These are phyloP conservation scores for Nigrospora osmanthi DNA, from an alignment of 2,329 filamentous ascomycete species.

Conservation along the genomic window DNA sequence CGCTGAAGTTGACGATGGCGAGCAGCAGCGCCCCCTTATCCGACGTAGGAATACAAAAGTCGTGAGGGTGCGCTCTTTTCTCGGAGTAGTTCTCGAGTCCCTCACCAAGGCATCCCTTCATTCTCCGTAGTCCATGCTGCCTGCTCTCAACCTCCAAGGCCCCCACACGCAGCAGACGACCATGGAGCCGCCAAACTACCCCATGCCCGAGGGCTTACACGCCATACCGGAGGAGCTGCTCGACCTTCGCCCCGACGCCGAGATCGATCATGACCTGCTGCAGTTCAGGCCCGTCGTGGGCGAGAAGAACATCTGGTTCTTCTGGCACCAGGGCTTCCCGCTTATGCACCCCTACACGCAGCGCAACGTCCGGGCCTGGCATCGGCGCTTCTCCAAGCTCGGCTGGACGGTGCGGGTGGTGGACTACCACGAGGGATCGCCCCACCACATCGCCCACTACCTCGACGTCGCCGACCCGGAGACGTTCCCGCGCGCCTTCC, in stretches of 20 bases:
- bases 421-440: conserved; percentile 33
- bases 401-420: conserved; percentile 48
- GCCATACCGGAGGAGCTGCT: conserved; percentile 28
- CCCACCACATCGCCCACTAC: conserved; percentile 39
- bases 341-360: conserved; percentile 42
- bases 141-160: background rate
- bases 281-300: conserved; percentile 27
- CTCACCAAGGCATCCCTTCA: background rate
- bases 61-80: background rate
- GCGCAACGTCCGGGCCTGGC: conserved; percentile 45
- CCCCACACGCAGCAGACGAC: background rate
- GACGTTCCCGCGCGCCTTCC: conserved; percentile 41
- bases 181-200: conserved; percentile 17
- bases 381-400: conserved; percentile 39
- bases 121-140: background rate
- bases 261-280: conserved; percentile 33
- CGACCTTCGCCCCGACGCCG: conserved; percentile 36
- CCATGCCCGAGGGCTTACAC: conserved; percentile 30
- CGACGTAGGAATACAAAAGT: no score
- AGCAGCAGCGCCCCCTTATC: no score
- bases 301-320: conserved; percentile 51
- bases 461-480: conserved; percentile 34
- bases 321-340: conserved; percentile 44
- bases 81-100: background rate
- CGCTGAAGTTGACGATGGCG: background rate